phyloP scores from a whole-genome alignment of 192 early-diverging fungal genomes.

The Podila horticola region DNA sequence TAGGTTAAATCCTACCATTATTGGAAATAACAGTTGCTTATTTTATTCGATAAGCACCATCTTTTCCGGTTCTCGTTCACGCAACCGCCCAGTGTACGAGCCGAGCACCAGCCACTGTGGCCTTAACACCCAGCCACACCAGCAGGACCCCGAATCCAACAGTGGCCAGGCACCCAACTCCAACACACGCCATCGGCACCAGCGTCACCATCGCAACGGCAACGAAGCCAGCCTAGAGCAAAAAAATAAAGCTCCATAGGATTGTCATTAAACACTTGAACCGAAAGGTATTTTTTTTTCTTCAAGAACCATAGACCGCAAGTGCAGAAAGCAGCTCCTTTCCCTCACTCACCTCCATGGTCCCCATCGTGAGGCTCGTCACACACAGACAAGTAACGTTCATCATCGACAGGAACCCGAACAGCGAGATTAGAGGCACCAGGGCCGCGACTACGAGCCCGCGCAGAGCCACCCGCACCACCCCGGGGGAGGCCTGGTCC shows the following conservation, averaged over 20 bases:
- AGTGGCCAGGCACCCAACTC: not conserved
- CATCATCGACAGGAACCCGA: not conserved
- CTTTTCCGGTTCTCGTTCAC: too few relatives aligned
- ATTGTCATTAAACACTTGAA: too few relatives aligned
- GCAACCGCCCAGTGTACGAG: too few relatives aligned
- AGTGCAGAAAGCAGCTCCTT: too few relatives aligned
- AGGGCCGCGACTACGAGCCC: not conserved
- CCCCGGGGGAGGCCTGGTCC: not conserved
- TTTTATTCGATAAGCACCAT: too few relatives aligned
- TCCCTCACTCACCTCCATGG: not conserved
- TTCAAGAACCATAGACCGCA: too few relatives aligned
- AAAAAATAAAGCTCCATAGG: too few relatives aligned
- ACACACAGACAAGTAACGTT: not conserved
- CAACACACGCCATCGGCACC: slow-evolving; percentile 3
- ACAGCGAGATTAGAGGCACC: not conserved
- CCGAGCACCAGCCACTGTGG: too few relatives aligned
- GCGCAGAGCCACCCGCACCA: not conserved
- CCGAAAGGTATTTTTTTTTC: too few relatives aligned
- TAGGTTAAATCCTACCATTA: too few relatives aligned
- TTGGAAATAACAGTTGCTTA: too few relatives aligned
- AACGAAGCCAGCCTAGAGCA: slow-evolving; percentile 15
- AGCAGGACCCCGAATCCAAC: not conserved
- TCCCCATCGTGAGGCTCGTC: not conserved
- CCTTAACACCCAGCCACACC: not conserved
- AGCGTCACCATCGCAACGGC: slow-evolving; percentile 36